Conservation (phyloP, 108 stramenopile species). For the Nannochloropsis salina region DNA sequence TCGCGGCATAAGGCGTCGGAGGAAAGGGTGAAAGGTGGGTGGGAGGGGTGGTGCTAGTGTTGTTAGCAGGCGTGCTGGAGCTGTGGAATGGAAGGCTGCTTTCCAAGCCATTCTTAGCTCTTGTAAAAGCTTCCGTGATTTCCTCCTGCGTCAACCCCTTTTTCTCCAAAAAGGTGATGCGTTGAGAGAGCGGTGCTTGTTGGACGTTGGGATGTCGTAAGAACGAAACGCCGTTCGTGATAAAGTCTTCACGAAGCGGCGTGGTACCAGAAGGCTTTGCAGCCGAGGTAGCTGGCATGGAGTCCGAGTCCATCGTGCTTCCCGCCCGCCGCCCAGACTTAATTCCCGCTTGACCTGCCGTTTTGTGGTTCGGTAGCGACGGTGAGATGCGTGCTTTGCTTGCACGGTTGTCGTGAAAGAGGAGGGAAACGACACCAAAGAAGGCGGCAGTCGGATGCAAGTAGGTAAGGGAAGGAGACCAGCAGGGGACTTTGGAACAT, state of each 20-base stretch:
- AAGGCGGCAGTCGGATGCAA: no score
- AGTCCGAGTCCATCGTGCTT: no score
- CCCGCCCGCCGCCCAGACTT: no score
- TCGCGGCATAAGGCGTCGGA: neutral
- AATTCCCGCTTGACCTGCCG: no score
- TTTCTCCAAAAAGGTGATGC: constrained; percentile 42
- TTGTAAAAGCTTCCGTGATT: constrained; percentile 35
- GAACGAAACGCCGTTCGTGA: constrained; percentile 41
- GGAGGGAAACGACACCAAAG: no score
- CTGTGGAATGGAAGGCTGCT: neutral
- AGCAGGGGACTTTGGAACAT: no score
- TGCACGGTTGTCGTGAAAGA: no score
- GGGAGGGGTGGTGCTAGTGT: neutral
- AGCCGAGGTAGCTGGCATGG: no score
- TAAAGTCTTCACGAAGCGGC: neutral
- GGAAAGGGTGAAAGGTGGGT: neutral
- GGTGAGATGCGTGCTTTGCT: no score
- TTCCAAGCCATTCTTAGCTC: constrained; percentile 15
- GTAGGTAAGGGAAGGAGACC: no score
- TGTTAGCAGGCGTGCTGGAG: neutral
- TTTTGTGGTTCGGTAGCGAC: no score
- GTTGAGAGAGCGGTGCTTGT: constrained; percentile 40
- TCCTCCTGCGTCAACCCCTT: constrained; percentile 42
- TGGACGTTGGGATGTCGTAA: constrained; percentile 40
- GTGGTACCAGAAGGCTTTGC: no score